phyloP scores from a whole-genome alignment of 2,329 filamentous ascomycete species.

The Trichothecium sympodiale region DNA sequence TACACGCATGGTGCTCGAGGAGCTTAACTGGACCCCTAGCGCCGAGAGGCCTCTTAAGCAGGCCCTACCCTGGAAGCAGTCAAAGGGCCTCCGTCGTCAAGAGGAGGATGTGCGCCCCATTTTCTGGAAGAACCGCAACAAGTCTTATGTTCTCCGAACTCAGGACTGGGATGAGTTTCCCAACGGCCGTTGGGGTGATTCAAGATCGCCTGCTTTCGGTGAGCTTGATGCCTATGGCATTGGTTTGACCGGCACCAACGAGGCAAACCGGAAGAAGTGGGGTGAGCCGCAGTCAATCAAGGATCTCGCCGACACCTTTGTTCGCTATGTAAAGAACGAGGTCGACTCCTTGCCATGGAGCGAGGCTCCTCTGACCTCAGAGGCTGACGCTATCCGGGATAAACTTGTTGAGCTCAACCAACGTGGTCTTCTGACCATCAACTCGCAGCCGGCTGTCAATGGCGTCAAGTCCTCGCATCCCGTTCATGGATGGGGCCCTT shows the following conservation, averaged over 20 bases:
- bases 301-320: slow-evolving; percentile 75
- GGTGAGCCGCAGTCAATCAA: slow-evolving; percentile 70
- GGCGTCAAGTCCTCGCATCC: slow-evolving; percentile 80
- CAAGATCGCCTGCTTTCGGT: slow-evolving; percentile 89
- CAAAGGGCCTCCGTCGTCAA: slow-evolving; percentile 75
- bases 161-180: slow-evolving; percentile 99
- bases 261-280: slow-evolving; percentile 93
- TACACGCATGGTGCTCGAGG: slow-evolving; percentile 87
- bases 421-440: slow-evolving; percentile 85
- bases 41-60: slow-evolving; percentile 71
- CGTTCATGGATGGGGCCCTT: slow-evolving; percentile 86
- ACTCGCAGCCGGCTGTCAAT: slow-evolving; percentile 92
- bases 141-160: slow-evolving; percentile 88
- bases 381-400: slow-evolving; percentile 67
- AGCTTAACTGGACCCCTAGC: slow-evolving; percentile 72
- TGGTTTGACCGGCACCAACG: slow-evolving; percentile 86
- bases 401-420: slow-evolving; percentile 74
- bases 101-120: slow-evolving; percentile 95
- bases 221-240: slow-evolving; percentile 92
- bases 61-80: slow-evolving; percentile 92
- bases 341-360: slow-evolving; percentile 87
- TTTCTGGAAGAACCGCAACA: slow-evolving; percentile 96
- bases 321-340: slow-evolving; percentile 72
- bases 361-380: slow-evolving; percentile 72
- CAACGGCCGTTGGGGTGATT: slow-evolving; percentile 97